Evolutionary conservation across 208 protist species (phyloP).

Genomic region (Tritrichomonas foetus): DNA sequence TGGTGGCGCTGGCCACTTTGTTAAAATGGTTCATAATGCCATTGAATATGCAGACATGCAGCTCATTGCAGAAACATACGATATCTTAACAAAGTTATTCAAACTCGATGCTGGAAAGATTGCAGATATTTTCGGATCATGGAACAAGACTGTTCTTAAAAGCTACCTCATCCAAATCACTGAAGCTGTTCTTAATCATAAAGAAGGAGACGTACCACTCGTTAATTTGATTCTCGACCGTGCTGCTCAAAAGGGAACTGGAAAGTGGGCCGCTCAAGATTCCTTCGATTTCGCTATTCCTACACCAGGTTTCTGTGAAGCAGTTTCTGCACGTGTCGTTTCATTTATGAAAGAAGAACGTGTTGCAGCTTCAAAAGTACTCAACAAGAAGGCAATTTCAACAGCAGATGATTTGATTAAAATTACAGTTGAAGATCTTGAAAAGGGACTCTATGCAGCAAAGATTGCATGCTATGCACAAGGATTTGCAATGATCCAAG

Average conservation of each 20-base stretch:
- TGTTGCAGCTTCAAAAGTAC: conserved; percentile 56
- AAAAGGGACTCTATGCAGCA: conserved; percentile 59
- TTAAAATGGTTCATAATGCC: conserved; percentile 97
- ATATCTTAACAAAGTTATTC: conserved; percentile 74
- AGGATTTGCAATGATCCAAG: conserved; percentile 61
- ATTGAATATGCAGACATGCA: conserved; percentile 99
- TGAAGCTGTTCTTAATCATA: conserved; percentile 78
- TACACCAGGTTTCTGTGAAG: conserved; percentile 51
- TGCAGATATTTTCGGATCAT: conserved; percentile 75
- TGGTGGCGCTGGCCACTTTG: conserved; percentile 90
- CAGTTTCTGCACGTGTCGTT: conserved; percentile 51
- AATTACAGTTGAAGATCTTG: neutral
- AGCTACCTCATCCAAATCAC: conserved; percentile 97
- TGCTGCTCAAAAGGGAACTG: conserved; percentile 92
- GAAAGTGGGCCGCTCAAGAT: conserved; percentile 80
- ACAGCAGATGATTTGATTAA: neutral
- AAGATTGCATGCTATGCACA: conserved; percentile 76
- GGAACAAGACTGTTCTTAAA: conserved; percentile 81
- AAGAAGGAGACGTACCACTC: conserved; percentile 71
- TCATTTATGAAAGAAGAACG: conserved; percentile 80
- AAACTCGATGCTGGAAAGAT: conserved; percentile 78
- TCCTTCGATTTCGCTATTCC: conserved; percentile 59
- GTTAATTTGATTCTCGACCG: conserved; percentile 86
- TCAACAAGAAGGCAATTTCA: neutral
- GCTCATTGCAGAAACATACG: conserved; percentile 84